These are phyloP conservation scores for Boletus tylopilopsis DNA, from an alignment of 768 basidiomycete species.

Conservation along the genomic window DNA sequence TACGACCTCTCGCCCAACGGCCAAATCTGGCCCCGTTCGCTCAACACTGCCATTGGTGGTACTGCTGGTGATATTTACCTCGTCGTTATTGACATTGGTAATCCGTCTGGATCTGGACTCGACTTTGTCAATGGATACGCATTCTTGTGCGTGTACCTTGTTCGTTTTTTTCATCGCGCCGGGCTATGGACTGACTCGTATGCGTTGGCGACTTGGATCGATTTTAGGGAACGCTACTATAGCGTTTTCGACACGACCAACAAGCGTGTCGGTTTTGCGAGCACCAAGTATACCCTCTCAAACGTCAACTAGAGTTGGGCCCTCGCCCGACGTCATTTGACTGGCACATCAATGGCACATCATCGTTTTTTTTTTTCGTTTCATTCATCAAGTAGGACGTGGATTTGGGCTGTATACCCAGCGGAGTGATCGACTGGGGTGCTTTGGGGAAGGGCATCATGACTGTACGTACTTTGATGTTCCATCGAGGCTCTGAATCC, in stretches of 20 bases:
- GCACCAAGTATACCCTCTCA: background rate
- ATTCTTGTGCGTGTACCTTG: background rate
- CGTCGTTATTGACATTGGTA: background rate
- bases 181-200: no score
- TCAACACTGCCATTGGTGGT: background rate
- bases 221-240: background rate
- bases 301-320: no score
- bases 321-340: no score
- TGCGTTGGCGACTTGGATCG: no score
- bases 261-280: background rate
- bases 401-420: no score
- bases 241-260: background rate
- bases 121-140: background rate
- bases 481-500: no score
- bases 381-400: no score
- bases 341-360: no score
- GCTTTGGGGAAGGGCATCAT: no score
- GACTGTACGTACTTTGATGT: no score
- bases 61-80: background rate
- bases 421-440: no score
- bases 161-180: background rate
- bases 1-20: background rate
- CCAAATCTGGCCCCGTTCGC: background rate
- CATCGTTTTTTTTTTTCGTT: no score
- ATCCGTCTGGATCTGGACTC: accelerated